phyloP scores from a whole-genome alignment of 2,329 filamentous ascomycete species.

The Apiospora pterosperma region DNA sequence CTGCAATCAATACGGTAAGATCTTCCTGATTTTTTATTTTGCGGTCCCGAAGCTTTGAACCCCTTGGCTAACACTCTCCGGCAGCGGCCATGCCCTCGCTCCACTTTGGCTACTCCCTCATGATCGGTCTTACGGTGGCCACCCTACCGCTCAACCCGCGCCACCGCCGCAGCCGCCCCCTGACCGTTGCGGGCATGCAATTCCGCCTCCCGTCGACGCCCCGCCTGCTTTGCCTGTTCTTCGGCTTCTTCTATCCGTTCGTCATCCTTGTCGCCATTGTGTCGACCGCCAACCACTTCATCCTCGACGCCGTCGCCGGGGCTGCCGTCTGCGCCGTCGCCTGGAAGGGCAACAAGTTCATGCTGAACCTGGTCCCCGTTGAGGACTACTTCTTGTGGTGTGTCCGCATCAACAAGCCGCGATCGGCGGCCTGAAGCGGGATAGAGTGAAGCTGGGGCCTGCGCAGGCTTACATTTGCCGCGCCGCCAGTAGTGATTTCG shows the following conservation, averaged over 20 bases:
- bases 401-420: conserved; percentile 63
- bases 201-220: conserved; percentile 16
- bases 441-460: neutral
- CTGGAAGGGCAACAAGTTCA: conserved; percentile 51
- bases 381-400: conserved; percentile 67
- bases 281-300: conserved; percentile 70
- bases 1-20: conserved; percentile 69
- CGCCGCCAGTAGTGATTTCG: neutral
- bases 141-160: conserved; percentile 59
- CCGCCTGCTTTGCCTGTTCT: conserved; percentile 38
- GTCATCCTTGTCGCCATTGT: conserved; percentile 66
- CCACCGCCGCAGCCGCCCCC: conserved; percentile 44
- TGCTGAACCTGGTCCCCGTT: conserved; percentile 61
- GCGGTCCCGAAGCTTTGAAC: neutral
- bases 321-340: conserved; percentile 61
- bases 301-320: conserved; percentile 68
- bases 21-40: neutral
- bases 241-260: conserved; percentile 62
- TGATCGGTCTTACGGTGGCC: conserved; percentile 67
- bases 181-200: conserved; percentile 5
- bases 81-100: conserved; percentile 70
- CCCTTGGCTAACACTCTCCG: neutral
- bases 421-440: neutral
- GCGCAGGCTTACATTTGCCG: neutral
- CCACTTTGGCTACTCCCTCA: conserved; percentile 72